Evolutionary conservation across 768 basidiomycete genomes (phyloP), one percentile per base, ranked within the genome.

Genomic region (Ephemerocybe angulata): DNA sequence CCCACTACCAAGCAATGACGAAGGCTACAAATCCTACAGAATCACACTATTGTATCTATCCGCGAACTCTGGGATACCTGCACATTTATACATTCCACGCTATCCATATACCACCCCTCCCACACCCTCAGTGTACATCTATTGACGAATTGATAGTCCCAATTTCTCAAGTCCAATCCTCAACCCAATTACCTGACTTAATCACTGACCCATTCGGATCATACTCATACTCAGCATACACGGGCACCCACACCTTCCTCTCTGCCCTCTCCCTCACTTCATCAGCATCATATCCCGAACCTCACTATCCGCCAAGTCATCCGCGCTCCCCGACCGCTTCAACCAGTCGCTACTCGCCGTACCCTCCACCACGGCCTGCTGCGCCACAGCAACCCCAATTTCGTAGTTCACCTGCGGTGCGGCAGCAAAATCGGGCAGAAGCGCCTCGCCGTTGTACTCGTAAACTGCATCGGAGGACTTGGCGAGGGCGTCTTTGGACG

Each of bases 361-460:
- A 1, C 88, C 90, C 62, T 95, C 91, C 27, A 81, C 75, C 27
- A 90, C 77, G 0, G 91, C 87, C 57, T 88, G 82, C 65, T 90
- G 83, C 1, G 89, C 83, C 13, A 95, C 92, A 0, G 89, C 88
- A 0, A 90, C 74, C 0, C 84, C 90, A n/a, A 93, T 80, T 65
- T 92, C 88, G 54, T 88, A 83, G 65, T 89, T 91, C 30, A 90
- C 84, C 10, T 65, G 61, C 0, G 87, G 87, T 0, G 91, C 85
- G 54, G 92, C 84, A 1, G 71, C 77, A 46, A 95, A 85, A 60
- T 89, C 86, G 0, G 93, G 90, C 3, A 95, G 73, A 24, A 95
- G 79, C 0, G 85, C 80, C 42, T 77, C 72, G 58, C 89, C 84
- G 0, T 86, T 85, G 63, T 93, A 84, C 29, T 65, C 62, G 41